Conservation (phyloP, 441 rosid genomes). For the Euphorbia schlechtendalii region DNA sequence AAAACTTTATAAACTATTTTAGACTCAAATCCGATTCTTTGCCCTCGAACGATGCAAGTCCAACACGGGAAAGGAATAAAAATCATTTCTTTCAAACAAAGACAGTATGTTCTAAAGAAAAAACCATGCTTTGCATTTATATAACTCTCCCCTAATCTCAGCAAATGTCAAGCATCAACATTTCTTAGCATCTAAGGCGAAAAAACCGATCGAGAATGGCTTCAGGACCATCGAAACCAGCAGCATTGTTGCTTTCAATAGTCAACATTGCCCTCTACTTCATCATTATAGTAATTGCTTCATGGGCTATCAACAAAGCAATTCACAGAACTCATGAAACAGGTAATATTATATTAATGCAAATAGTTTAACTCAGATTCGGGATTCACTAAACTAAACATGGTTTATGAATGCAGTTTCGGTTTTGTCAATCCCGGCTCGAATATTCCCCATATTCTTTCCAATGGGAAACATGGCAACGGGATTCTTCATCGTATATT, state of each 20-base stretch:
- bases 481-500: conserved; percentile 58
- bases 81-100: conserved; percentile 30
- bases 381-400: not conserved
- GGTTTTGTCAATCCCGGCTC: conserved; percentile 55
- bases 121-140: not conserved
- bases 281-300: conserved; percentile 48
- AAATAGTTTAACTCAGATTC: not conserved
- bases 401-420: conserved; percentile 42
- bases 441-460: conserved; percentile 69
- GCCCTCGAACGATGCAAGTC: conserved; percentile 22
- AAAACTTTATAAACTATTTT: not conserved
- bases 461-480: conserved; percentile 89
- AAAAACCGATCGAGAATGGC: too few relatives aligned
- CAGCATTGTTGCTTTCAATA: conserved; percentile 49
- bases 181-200: too few relatives aligned
- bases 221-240: conserved; percentile 55
- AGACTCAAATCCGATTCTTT: conserved; percentile 27
- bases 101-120: conserved; percentile 10
- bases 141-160: conserved; percentile 13
- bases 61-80: conserved; percentile 27
- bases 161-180: conserved; percentile 14
- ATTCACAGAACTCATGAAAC: conserved; percentile 53
- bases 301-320: conserved; percentile 73
- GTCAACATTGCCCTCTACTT: conserved; percentile 62
- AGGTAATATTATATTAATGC: conserved; percentile 31